Conservation (phyloP, 1,284 basidiomycete species). For the Malassezia brasiliensis region DNA sequence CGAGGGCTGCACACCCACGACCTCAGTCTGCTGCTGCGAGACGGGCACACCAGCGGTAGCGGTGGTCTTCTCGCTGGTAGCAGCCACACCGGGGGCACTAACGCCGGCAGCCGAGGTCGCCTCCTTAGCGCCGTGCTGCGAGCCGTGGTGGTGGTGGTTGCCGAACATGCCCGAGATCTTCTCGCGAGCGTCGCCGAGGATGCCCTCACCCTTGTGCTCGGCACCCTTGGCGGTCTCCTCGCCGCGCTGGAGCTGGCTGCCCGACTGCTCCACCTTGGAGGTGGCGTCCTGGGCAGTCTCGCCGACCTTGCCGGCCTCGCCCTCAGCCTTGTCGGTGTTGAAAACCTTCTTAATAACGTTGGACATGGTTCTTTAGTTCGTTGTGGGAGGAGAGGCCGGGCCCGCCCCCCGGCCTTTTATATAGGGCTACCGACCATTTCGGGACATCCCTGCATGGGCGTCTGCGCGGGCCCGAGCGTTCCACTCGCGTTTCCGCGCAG, state of each 20-base stretch:
- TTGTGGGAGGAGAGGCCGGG: not conserved
- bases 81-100: not conserved
- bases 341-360: constrained; percentile 23
- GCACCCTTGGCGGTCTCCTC: not conserved
- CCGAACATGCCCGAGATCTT: not conserved
- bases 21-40: not conserved
- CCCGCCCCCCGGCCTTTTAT: not conserved
- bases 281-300: not conserved
- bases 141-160: not conserved
- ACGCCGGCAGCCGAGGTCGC: not conserved
- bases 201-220: not conserved
- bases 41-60: not conserved
- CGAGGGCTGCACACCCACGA: constrained; percentile 3
- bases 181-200: constrained; percentile 7
- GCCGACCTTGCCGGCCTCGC: not conserved
- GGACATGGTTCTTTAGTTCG: constrained; percentile 8
- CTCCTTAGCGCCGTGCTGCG: not conserved
- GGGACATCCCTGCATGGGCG: not conserved
- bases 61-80: not conserved
- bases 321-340: constrained; percentile 18
- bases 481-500: not conserved
- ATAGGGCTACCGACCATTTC: not conserved
- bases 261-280: not conserved
- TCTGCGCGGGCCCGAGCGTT: constrained; percentile 2
- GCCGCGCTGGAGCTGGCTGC: not conserved